Evolutionary conservation across 768 basidiomycete genomes (phyloP), one percentile per base, ranked within the genome.

Genomic region (Mycena metata): DNA sequence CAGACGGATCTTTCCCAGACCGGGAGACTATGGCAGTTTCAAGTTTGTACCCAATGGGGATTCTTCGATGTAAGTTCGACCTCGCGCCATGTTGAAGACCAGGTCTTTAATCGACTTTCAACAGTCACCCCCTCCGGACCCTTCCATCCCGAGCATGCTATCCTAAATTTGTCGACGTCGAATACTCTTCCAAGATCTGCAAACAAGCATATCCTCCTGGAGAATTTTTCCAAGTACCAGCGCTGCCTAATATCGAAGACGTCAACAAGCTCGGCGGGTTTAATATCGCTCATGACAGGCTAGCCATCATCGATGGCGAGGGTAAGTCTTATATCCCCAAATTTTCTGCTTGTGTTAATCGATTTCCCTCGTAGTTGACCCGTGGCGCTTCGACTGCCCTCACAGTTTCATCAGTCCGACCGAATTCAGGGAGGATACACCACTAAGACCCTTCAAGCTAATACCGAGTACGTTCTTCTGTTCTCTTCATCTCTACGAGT

Each of bases 11-110:
- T 95, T 12, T 85, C 89, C 62, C 87, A 94, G 72, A 86, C 84
- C 13, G 96, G 96, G 95, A 85, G 95, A 50, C 79, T 90, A 15
- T 98, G 96, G 96, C 72, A 83, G 11, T 96, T 95, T 85, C 96
- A 95, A 81, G 93, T 95, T 60, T 96, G 95, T 82, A 96, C 94
- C 0, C 89, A 96, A 73, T 98, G 97, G 97, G 97, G 95, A 5
- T 99, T 94, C 79, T 96, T 97, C 77, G 91, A 85, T 36, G 94
- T 92, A 73, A 41, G 88, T 76, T 49, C 45, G 33, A 47, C 24
- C 33, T 46, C 24, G 46, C 45, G 46, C 63, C 26, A 41, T 63
- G 51, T 54, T 42, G 23, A 50, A 39, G 49, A 45, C 49, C 60
- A 46, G 54, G 55, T 57, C 54, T 56, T 46, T 57, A 35, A 58